Conservation (phyloP, 768 basidiomycete genomes). For the Rhodotorula diobovata region DNA sequence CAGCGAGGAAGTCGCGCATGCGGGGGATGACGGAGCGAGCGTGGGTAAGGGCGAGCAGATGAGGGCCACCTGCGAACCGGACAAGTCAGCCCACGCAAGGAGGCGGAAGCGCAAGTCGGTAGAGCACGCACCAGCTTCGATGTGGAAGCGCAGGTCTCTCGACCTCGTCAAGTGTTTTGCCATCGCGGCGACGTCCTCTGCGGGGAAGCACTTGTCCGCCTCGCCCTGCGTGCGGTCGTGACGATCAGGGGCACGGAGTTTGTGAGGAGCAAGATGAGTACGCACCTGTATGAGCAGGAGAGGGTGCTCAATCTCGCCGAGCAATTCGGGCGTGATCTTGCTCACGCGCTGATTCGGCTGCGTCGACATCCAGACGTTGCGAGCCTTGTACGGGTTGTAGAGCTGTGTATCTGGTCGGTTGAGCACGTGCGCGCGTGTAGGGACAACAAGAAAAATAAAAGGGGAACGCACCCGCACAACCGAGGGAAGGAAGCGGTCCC, state of each 20-base stretch:
- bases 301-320: constrained; percentile 12
- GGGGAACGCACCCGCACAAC: constrained; percentile 1
- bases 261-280: not conserved
- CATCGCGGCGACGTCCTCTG: constrained; percentile 7
- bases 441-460: not conserved
- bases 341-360: constrained; percentile 15
- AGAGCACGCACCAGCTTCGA: not conserved
- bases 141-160: constrained; percentile 14
- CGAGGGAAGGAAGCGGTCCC: constrained; percentile 3
- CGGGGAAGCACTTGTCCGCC: constrained; percentile 11
- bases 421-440: too few species aligned
- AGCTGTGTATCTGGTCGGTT: not conserved
- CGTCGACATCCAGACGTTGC: constrained; percentile 2
- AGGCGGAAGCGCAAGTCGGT: not conserved
- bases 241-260: too few species aligned
- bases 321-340: constrained; percentile 6
- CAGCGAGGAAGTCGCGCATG: constrained; percentile 16
- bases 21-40: constrained; percentile 3
- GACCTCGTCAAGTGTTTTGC: constrained; percentile 1
- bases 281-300: constrained; percentile 22
- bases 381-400: constrained; percentile 16
- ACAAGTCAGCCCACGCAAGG: not conserved
- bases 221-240: constrained; percentile 6
- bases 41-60: constrained; percentile 18
- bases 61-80: constrained; percentile 9